Evolutionary conservation across 768 basidiomycete genomes (phyloP).

Genomic region (Kwoniella europaea): DNA sequence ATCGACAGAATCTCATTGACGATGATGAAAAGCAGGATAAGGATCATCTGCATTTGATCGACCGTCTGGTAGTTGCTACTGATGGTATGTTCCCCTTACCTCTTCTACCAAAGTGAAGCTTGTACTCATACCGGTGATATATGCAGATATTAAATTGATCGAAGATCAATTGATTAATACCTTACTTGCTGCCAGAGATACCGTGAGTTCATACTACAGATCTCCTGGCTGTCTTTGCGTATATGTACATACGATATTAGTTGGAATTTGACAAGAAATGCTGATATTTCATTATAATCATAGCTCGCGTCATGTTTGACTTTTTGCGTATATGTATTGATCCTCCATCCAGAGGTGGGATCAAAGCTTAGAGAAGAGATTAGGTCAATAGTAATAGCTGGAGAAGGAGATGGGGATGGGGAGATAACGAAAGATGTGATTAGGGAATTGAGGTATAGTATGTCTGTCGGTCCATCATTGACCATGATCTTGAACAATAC

Average conservation of each 20-base stretch:
- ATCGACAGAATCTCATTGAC: neutral
- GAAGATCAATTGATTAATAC: constrained; percentile 79
- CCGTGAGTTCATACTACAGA: constrained; percentile 60
- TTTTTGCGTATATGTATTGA: constrained; percentile 72
- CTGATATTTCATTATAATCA: neutral
- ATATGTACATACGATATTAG: too few species aligned
- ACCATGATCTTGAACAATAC: too few species aligned
- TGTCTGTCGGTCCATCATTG: neutral
- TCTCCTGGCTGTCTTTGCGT: too few species aligned
- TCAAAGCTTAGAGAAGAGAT: constrained; percentile 68
- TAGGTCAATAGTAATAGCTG: constrained; percentile 65
- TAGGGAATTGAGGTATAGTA: constrained; percentile 71
- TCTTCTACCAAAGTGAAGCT: neutral
- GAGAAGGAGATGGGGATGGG: constrained; percentile 54
- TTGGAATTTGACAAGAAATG: too few species aligned
- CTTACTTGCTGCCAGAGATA: constrained; percentile 77
- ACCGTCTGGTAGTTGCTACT: constrained; percentile 45
- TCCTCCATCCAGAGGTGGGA: constrained; percentile 67
- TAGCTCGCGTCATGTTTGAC: constrained; percentile 75
- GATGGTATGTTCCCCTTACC: constrained; percentile 39
- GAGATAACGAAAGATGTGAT: constrained; percentile 67
- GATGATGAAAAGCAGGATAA: constrained; percentile 14
- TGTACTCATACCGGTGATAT: neutral
- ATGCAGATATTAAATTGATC: constrained; percentile 68
- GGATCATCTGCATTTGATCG: constrained; percentile 34